Conservation (phyloP, 2,329 filamentous ascomycete genomes). For the Talaromyces sp. region DNA sequence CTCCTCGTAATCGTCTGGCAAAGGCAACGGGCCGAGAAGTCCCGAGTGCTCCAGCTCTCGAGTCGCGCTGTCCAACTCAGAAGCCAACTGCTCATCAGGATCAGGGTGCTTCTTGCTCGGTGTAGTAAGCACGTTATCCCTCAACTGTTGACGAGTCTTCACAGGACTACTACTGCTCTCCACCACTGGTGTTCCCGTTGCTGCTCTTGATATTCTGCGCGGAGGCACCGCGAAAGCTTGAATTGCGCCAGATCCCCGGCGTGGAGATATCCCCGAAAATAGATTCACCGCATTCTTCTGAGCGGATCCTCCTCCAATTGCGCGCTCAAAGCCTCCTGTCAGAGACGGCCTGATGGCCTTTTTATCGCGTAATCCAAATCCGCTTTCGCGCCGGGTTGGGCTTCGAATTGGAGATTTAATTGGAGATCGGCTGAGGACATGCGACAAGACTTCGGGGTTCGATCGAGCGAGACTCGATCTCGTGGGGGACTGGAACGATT, state of each 20-base stretch:
- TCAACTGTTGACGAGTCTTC: not conserved
- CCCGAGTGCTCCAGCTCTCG: constrained; percentile 17
- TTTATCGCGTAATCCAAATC: constrained; percentile 30
- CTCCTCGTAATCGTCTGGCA: constrained; percentile 43
- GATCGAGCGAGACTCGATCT: constrained; percentile 59
- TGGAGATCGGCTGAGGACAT: constrained; percentile 38
- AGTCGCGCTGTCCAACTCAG: constrained; percentile 28
- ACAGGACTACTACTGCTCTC: constrained; percentile 8
- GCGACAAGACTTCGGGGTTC: constrained; percentile 55
- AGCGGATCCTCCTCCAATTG: not conserved
- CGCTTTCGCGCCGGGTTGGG: constrained; percentile 15
- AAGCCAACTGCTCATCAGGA: constrained; percentile 29
- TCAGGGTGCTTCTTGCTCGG: constrained; percentile 16
- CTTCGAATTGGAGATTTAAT: constrained; percentile 28
- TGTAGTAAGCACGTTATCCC: not conserved
- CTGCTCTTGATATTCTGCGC: constrained; percentile 28
- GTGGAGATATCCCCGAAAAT: constrained; percentile 20
- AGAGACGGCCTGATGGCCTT: constrained; percentile 35
- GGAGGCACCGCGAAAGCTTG: constrained; percentile 30
- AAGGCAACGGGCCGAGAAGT: constrained; percentile 14
- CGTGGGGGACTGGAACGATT: constrained; percentile 65
- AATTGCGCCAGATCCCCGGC: constrained; percentile 21
- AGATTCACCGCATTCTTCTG: constrained; percentile 17
- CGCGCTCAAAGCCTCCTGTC: constrained; percentile 21
- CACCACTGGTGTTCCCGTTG: not conserved